Evolutionary conservation across 2,329 filamentous ascomycete species (phyloP).

Genomic region (Fusarium globosum): DNA sequence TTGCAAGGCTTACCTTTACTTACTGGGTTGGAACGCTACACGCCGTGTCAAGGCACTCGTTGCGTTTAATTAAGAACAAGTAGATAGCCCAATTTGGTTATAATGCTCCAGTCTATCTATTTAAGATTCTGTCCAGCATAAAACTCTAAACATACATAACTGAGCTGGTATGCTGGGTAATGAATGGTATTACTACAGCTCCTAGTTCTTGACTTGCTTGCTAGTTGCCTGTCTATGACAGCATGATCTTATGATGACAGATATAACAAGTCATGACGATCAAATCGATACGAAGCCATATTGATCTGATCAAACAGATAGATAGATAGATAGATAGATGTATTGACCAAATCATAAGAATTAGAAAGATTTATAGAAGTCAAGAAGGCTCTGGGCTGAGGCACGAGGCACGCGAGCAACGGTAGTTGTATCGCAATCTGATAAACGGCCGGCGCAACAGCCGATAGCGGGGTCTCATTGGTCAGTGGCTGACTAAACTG

Average conservation of each 20-base stretch:
- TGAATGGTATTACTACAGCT: neutral
- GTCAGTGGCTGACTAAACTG: conserved; percentile 22
- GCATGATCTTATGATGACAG: neutral
- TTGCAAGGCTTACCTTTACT: neutral
- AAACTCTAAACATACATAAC: neutral
- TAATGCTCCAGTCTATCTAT: neutral
- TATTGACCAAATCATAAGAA: no score
- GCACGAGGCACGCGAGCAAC: conserved; percentile 31
- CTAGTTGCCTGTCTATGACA: neutral
- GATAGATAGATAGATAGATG: neutral
- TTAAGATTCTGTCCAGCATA: no score
- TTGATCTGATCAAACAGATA: neutral
- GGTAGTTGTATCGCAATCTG: conserved; percentile 38
- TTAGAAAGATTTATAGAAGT: neutral
- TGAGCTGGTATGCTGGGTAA: no score
- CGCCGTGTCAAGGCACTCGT: no score
- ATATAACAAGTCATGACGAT: neutral
- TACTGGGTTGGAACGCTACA: accelerated
- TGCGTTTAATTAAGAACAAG: no score
- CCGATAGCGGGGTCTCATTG: conserved; percentile 26
- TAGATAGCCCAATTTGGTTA: neutral
- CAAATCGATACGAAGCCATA: neutral
- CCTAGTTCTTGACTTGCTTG: neutral
- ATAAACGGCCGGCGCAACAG: conserved; percentile 29
- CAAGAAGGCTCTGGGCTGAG: neutral